phyloP scores from a whole-genome alignment of 768 basidiomycete species.

The Suillus bovinus region DNA sequence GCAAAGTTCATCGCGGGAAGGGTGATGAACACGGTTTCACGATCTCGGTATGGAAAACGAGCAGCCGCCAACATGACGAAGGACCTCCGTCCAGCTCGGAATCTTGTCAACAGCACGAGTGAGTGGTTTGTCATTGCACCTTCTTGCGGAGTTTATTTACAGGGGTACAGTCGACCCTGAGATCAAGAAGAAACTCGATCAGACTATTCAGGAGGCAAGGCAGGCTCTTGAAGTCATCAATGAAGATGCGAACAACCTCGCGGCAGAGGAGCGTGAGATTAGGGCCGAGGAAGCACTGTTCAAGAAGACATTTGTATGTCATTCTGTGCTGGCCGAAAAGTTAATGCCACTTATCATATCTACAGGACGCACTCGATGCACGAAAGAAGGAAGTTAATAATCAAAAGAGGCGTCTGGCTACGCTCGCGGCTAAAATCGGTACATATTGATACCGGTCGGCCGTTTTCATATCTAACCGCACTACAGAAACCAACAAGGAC shows the following conservation, averaged over 20 bases:
- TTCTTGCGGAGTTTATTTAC: conserved; percentile 3
- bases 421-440: conserved; percentile 45
- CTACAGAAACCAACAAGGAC: conserved; percentile 33
- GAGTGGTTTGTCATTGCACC: conserved; percentile 20
- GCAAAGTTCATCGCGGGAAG: conserved; percentile 62
- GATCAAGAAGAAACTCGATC: conserved; percentile 49
- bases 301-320: conserved; percentile 35
- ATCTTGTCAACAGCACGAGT: conserved; percentile 57
- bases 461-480: conserved; percentile 9
- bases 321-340: neutral
- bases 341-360: conserved; percentile 9
- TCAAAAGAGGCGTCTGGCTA: conserved; percentile 30
- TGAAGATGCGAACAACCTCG: conserved; percentile 39
- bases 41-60: conserved; percentile 72
- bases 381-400: conserved; percentile 34
- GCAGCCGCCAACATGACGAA: conserved; percentile 62
- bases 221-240: conserved; percentile 42
- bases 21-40: conserved; percentile 57
- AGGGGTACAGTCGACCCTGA: conserved; percentile 64
- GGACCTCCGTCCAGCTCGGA: conserved; percentile 52
- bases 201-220: conserved; percentile 46
- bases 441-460: neutral
- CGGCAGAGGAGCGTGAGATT: conserved; percentile 37
- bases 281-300: conserved; percentile 30
- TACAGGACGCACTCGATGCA: conserved; percentile 19